A percentile compares a stretch with the other conserved stretches of the same genome.
Evolutionary conservation across 208 protist species (phyloP).

Genomic region (Wallacemonas sp.): DNA sequence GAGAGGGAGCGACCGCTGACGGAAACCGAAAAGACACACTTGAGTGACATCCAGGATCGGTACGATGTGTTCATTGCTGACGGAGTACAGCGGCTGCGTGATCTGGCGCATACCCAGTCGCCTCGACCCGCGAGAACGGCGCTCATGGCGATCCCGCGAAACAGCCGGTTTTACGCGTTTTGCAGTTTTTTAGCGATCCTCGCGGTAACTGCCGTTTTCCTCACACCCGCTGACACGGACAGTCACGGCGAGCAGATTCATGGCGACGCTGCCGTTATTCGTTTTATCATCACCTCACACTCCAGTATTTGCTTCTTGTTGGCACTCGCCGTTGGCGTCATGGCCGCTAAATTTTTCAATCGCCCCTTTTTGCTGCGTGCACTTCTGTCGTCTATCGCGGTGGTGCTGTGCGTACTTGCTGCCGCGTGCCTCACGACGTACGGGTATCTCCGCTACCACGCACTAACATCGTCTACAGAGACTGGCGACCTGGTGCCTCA

Average conservation of each 20-base stretch:
- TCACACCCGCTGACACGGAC: background rate
- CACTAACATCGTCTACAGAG: background rate
- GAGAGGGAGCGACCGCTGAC: conserved; percentile 21
- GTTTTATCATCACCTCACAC: background rate
- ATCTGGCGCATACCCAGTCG: conserved; percentile 24
- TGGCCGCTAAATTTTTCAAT: background rate
- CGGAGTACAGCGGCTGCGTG: conserved; percentile 23
- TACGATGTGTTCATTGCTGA: conserved; percentile 45
- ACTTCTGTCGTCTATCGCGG: conserved; percentile 4
- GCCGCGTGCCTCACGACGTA: background rate
- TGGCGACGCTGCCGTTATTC: background rate
- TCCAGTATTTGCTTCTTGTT: background rate
- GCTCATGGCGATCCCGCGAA: background rate
- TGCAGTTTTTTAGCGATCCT: background rate
- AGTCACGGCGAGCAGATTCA: background rate
- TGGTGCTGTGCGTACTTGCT: background rate
- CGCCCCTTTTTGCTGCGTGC: conserved; percentile 1
- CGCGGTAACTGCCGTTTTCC: background rate
- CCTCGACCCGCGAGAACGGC: background rate
- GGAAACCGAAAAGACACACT: conserved; percentile 21
- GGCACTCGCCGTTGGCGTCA: background rate
- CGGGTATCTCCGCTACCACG: background rate
- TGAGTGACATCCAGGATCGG: conserved; percentile 27
- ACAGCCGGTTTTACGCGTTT: background rate
- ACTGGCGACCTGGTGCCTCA: background rate